Conservation (phyloP, 2,329 filamentous ascomycete species). For the Phaeosphaeria sp. region DNA sequence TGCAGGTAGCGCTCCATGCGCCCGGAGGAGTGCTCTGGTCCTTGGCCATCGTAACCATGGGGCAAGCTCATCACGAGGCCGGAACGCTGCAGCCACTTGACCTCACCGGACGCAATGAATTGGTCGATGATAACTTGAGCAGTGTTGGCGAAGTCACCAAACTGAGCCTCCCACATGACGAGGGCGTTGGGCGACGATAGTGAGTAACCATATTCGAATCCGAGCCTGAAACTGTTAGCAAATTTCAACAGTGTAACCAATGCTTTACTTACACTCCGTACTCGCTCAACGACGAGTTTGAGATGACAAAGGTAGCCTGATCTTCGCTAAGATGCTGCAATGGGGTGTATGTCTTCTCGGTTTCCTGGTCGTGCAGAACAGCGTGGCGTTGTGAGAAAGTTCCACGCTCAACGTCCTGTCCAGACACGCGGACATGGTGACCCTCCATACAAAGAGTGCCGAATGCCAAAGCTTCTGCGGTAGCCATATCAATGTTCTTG, state of each 20-base stretch:
- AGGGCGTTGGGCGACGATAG: constrained; percentile 94
- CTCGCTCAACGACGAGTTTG: constrained; percentile 87
- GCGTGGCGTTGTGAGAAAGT: constrained; percentile 98
- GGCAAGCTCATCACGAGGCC: constrained; percentile 95
- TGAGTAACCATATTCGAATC: constrained; percentile 99
- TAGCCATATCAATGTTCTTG: constrained; percentile 96
- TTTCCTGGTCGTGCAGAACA: constrained; percentile 97
- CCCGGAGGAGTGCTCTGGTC: constrained; percentile 96
- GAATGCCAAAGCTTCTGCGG: constrained; percentile 93
- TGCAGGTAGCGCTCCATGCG: constrained; percentile 97
- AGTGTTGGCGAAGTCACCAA: constrained; percentile 99
- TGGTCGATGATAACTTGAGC: constrained; percentile 99
- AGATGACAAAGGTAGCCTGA: constrained; percentile 95
- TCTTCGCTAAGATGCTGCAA: constrained; percentile 87
- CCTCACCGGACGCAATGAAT: constrained; percentile 96
- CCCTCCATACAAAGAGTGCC: constrained; percentile 90
- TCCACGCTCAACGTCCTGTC: constrained; percentile 98
- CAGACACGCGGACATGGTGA: constrained; percentile 95
- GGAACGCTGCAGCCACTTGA: constrained; percentile 98
- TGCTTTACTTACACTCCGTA: constrained; percentile 64
- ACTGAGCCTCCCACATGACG: constrained; percentile 99
- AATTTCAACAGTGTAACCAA: background rate
- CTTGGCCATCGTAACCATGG: constrained; percentile 97
- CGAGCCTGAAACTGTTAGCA: constrained; percentile 64
- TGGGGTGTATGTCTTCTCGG: constrained; percentile 89